These are phyloP conservation scores for Boletales sp. DNA, from an alignment of 768 basidiomycete genomes.

Conservation along the genomic window DNA sequence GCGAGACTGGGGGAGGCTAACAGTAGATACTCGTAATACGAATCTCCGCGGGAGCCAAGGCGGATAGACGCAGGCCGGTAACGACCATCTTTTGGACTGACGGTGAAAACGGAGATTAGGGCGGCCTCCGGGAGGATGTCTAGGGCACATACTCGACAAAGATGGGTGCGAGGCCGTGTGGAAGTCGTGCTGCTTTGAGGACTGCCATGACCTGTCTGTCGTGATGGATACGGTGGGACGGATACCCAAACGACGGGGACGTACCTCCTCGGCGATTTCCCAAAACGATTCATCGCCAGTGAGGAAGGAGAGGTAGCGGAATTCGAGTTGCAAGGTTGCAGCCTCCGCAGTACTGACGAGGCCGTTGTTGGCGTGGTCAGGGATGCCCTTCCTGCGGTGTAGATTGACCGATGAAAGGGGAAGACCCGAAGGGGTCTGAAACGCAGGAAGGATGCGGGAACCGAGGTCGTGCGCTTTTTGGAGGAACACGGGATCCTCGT, in stretches of 20 bases:
- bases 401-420: slow-evolving; percentile 83
- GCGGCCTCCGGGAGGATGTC: neutral
- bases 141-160: slow-evolving; percentile 64
- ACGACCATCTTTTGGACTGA: slow-evolving; percentile 47
- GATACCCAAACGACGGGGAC: neutral
- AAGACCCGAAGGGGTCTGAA: slow-evolving; percentile 78
- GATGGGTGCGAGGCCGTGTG: slow-evolving; percentile 78
- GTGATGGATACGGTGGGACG: neutral
- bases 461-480: slow-evolving; percentile 79
- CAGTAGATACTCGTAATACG: slow-evolving; percentile 91
- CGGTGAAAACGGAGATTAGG: slow-evolving; percentile 9
- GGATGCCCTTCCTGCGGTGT: slow-evolving; percentile 52
- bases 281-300: slow-evolving; percentile 80
- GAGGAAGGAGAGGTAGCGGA: slow-evolving; percentile 79
- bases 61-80: slow-evolving; percentile 73
- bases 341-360: slow-evolving; percentile 81
- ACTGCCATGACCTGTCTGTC: slow-evolving; percentile 62
- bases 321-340: slow-evolving; percentile 87
- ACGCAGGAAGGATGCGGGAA: slow-evolving; percentile 79
- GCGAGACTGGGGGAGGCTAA: slow-evolving; percentile 32
- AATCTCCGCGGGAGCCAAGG: slow-evolving; percentile 89
- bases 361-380: slow-evolving; percentile 55
- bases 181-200: slow-evolving; percentile 57
- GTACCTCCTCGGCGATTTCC: slow-evolving; percentile 72
- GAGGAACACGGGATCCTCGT: slow-evolving; percentile 64